These are phyloP conservation scores for Phaffomyces antillensis DNA, from an alignment of 805 yeast species.

Conservation along the genomic window DNA sequence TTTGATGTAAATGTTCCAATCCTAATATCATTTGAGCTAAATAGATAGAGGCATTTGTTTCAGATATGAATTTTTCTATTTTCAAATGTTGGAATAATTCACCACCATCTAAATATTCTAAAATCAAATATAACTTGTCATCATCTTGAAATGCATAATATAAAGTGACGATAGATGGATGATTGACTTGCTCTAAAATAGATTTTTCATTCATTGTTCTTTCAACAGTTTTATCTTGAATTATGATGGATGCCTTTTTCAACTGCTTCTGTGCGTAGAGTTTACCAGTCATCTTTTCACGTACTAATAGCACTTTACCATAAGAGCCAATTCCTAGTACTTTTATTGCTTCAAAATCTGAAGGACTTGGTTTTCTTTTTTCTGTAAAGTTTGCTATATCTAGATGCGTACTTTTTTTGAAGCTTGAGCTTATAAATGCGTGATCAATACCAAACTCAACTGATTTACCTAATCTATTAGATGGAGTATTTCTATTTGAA, in stretches of 20 bases:
- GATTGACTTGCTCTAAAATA: slow-evolving; percentile 62
- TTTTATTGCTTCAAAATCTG: slow-evolving; percentile 66
- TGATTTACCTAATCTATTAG: slow-evolving; percentile 36
- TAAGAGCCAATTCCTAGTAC: slow-evolving; percentile 86
- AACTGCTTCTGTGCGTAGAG: slow-evolving; percentile 84
- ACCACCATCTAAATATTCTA: slow-evolving; percentile 87
- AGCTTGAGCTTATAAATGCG: slow-evolving; percentile 23
- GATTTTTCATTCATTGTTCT: slow-evolving; percentile 76
- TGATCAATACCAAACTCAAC: slow-evolving; percentile 42
- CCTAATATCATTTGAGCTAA: slow-evolving; percentile 93
- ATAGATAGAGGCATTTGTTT: slow-evolving; percentile 87
- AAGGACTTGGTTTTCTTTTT: slow-evolving; percentile 22
- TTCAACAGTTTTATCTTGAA: slow-evolving; percentile 50
- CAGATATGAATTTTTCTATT: slow-evolving; percentile 87
- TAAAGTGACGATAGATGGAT: slow-evolving; percentile 75
- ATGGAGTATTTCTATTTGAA: slow-evolving; percentile 21
- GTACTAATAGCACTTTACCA: slow-evolving; percentile 77
- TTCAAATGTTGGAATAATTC: slow-evolving; percentile 92
- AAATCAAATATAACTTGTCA: slow-evolving; percentile 62
- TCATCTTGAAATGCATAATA: slow-evolving; percentile 81
- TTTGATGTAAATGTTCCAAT: slow-evolving; percentile 85
- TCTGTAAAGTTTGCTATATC: not conserved
- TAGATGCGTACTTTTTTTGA: not conserved
- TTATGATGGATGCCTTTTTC: slow-evolving; percentile 71
- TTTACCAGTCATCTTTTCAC: slow-evolving; percentile 52